Conservation (phyloP, 371 early-diverging fungal genomes). For the Mortierella sp. region DNA sequence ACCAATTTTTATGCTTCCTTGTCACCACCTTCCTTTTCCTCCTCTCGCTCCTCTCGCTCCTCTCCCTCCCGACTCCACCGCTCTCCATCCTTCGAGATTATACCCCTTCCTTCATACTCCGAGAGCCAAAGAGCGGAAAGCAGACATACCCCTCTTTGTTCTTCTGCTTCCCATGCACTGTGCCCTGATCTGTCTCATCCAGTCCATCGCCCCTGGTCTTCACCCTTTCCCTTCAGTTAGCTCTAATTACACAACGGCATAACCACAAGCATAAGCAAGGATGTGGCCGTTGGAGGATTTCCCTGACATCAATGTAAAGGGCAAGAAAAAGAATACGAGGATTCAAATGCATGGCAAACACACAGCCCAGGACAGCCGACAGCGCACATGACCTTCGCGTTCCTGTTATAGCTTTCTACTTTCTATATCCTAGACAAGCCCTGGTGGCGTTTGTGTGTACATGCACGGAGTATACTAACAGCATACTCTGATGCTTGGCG, state of each 20-base stretch:
- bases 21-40: too few relatives aligned
- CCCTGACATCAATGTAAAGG: slow-evolving; percentile 53
- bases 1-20: too few relatives aligned
- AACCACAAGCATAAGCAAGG: not conserved
- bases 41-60: not conserved
- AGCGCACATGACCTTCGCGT: too few relatives aligned
- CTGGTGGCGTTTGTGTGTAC: not conserved
- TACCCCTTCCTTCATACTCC: slow-evolving; percentile 5
- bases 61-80: not conserved
- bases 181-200: not conserved
- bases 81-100: too few relatives aligned
- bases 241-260: not conserved
- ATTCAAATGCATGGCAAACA: too few relatives aligned
- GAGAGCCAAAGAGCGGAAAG: too few relatives aligned
- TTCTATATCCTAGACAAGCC: too few relatives aligned
- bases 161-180: too few relatives aligned
- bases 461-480: not conserved
- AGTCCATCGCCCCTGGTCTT: not conserved
- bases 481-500: not conserved
- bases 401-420: too few relatives aligned
- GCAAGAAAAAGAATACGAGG: too few relatives aligned
- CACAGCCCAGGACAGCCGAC: too few relatives aligned
- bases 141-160: too few relatives aligned
- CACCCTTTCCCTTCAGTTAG: not conserved
- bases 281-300: slow-evolving; percentile 54